Conservation (phyloP, 306 rosid species). For the Hippophae rhamnoides region DNA sequence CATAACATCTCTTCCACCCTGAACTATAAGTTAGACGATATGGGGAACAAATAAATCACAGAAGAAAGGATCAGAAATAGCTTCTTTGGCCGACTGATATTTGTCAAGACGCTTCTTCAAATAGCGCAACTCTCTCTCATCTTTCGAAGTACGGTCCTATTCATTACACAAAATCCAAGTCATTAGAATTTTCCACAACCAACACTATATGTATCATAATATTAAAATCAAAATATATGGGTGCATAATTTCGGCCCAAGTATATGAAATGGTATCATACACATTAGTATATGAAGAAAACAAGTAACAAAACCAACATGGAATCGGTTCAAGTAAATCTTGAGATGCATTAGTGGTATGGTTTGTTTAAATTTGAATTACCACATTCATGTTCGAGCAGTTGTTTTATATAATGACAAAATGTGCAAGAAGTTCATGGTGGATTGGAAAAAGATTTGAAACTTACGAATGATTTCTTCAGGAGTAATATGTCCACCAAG, state of each 20-base stretch:
- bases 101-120: conserved; percentile 76
- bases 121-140: conserved; percentile 84
- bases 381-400: not conserved
- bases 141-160: conserved; percentile 62
- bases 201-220: too few species aligned
- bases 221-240: too few species aligned
- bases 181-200: not conserved
- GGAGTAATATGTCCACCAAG: conserved; percentile 70
- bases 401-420: not conserved
- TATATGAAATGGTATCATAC: too few species aligned
- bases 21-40: not conserved
- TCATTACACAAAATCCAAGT: conserved; percentile 5
- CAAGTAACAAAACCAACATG: too few species aligned
- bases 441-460: conserved; percentile 4
- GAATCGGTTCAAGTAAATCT: too few species aligned
- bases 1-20: conserved; percentile 1
- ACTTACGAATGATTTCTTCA: conserved; percentile 88
- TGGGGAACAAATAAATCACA: conserved; percentile 34
- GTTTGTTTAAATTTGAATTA: too few species aligned
- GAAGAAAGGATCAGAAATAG: conserved; percentile 66
- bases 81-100: conserved; percentile 74
- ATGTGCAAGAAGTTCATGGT: conserved; percentile 1
- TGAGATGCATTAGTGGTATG: too few species aligned
- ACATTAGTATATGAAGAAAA: too few species aligned
- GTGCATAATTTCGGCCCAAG: too few species aligned